Base-by-base conservation (phyloP, 257 asterid genomes). In the Nicotiana benthamiana region DNA sequence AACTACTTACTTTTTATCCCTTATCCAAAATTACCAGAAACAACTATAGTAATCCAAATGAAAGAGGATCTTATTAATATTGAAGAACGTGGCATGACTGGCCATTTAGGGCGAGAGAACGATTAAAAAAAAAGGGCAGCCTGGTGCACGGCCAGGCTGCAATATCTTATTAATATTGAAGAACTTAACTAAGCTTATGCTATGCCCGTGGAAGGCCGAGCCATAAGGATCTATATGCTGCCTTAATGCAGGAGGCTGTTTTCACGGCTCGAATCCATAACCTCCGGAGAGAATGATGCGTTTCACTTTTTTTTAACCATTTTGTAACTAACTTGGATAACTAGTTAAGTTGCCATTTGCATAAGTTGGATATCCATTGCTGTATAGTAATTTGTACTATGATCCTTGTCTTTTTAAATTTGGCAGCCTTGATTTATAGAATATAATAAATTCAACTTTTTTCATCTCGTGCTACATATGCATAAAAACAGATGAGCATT, bases 401-500 rank as follows among this genome's bases (percentile, higher is more conserved):
- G 22, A 65, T 68, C n/a, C 16, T n/a, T 16, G 9, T 18, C 52
- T 36, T 36, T 1, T 36, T 36, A 0, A 36, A 1, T 36, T 67
- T 36, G 54, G 54, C 76, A 67, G 76, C n/a, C 28, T 36, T 36
- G 15, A 67, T n/a, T 36, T 36, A 36, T 67, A n/a, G 76, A 9
- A 34, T 36, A 36, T 67, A 36, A 36, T 34, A 36, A 11, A 9
- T n/a, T 36, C 1, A n/a, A 36, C 76, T 9, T 36, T 68, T 40
- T 68, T 36, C 76, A 36, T 68, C 12, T 34, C 30, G 12, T 53
- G 26, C 32, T 36, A 68, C 54, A 12, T 62, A 2, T 62, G 36
- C 18, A 5, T 68, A 67, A 68, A 67, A 15, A 77, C 85, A 82
- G 85, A 43, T 82, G 82, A 78, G 85, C 79, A 26, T 64, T 66